Evolutionary conservation across 2,329 filamentous ascomycete genomes (phyloP), one percentile per base, ranked within the genome.

Genomic region (Aspergillus piperis): DNA sequence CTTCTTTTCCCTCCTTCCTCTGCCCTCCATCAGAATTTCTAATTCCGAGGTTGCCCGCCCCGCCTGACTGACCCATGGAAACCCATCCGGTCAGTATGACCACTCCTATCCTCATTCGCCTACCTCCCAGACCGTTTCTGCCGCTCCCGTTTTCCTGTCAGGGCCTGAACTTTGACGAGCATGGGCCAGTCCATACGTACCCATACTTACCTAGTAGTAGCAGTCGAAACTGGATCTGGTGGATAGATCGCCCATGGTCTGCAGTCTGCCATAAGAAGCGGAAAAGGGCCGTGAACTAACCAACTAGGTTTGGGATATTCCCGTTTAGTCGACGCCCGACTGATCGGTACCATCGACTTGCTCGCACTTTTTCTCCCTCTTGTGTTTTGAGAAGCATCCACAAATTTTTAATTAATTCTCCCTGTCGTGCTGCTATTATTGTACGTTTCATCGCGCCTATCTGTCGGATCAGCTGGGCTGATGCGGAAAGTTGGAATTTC

Each of bases 141-240:
- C 64, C 65, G 62, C 64, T 64, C 66, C 66, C 62, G 64, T 67
- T 64, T 63, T 65, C 57, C 66, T 68, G 66, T 66, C 66, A 68
- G 66, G 66, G 66, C 62, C 60, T 66, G 60, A 66, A 67, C 62
- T 60, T 62, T 55, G 59, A 62, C 52, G 58, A 66, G 66, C 66
- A 66, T 66, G 63, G 66, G 60, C 65, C 64, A 68, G 62, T 58
- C 54, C 53, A 36, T 36, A 36, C 11, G 11, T 36, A 30, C 27
- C 27, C 53, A 36, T 36, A 36, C 11, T 36, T 36, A 30, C 27
- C 27, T 30, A 30, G 27, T 30, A 30, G 55, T 42, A 38, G 51
- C 55, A 32, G 54, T 60, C 57, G 58, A 30, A 30, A 61, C 55
- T 61, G 54, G 52, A 50, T 39, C 56, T 47, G 48, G 54, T 60